Base-by-base conservation (phyloP, 805 yeast genomes). In the Candida ponderosae region DNA sequence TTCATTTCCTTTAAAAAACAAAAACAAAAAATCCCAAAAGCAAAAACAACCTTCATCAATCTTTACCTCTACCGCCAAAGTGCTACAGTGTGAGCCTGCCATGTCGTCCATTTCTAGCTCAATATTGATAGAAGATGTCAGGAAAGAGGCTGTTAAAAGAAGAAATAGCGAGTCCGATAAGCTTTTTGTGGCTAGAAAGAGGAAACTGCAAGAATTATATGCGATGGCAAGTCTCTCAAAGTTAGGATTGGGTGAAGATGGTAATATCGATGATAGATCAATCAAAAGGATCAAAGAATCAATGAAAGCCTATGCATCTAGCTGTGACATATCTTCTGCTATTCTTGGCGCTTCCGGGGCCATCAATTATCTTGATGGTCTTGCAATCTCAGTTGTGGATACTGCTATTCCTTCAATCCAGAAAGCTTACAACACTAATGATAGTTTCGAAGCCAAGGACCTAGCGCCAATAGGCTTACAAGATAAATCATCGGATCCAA, bases 181-280 rank as follows among this genome's bases (percentile, higher is more conserved):
- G 28, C 6, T 24, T 9, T 4, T 24, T 2, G 13, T 24, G 14
- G 28, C 28, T 8, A 24, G 87, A 34, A 76, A 76, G 47, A 60
- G 79, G 20, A 76, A 75, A 48, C 61, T 81, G 18, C 67, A 81
- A 2, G 83, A 79, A 53, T 59, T 81, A 15, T 80, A 75, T 50
- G 72, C 78, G 44, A 69, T 80, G 13, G 65, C 83, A 10, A 56
- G 74, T 41, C 56, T 74, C 36, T 74, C 79, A 16, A 60, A 65
- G 39, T 52, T 72, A 38, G 39, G 64, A 33, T 3, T 24, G 13
- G n/a, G 14, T 24, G n/a, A 3, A 8, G 28, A 13, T 24, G 48
- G 56, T 5, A 45, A 76, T 63, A 34, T 61, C 51, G 45, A 66
- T 67, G 40, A 64, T 50, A 41, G 64, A 47, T 35, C 65, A 49